phyloP scores from a whole-genome alignment of 139 green algal species.

The Nannochloris sp. region DNA sequence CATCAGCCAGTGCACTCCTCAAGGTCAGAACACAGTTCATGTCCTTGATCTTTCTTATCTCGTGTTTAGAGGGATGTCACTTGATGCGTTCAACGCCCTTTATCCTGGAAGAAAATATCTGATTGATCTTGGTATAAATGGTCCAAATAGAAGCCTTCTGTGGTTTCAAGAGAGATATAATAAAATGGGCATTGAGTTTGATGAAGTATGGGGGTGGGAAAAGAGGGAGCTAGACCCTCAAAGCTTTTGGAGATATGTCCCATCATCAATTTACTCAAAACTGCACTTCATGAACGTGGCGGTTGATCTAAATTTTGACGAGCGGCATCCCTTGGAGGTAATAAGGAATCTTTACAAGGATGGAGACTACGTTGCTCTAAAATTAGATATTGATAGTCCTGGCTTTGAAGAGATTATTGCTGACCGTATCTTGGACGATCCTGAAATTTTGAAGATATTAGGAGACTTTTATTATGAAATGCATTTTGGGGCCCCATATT shows the following conservation, averaged over 20 bases:
- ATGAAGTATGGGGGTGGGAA: neutral
- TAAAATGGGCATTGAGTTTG: neutral
- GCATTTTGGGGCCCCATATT: neutral
- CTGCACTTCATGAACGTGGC: neutral
- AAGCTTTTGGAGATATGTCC: neutral
- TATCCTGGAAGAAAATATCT: constrained; percentile 1
- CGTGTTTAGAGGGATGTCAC: neutral
- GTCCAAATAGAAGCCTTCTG: neutral
- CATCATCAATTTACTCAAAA: neutral
- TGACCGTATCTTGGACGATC: neutral
- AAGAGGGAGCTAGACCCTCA: neutral
- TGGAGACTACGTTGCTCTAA: neutral
- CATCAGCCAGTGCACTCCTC: neutral
- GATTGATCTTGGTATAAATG: neutral
- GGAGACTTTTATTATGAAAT: neutral
- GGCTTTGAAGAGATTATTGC: neutral
- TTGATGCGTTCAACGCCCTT: neutral
- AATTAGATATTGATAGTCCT: neutral
- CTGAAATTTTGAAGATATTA: neutral
- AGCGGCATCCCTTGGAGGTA: neutral
- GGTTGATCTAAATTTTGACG: neutral
- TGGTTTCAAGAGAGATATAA: neutral
- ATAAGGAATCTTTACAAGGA: neutral
- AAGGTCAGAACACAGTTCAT: neutral
- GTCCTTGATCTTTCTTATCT: neutral